A percentile compares a stretch with the other conserved stretches of the same genome.
Conservation (phyloP, 768 basidiomycete species). For the Coprinopsis strossmayeri region DNA sequence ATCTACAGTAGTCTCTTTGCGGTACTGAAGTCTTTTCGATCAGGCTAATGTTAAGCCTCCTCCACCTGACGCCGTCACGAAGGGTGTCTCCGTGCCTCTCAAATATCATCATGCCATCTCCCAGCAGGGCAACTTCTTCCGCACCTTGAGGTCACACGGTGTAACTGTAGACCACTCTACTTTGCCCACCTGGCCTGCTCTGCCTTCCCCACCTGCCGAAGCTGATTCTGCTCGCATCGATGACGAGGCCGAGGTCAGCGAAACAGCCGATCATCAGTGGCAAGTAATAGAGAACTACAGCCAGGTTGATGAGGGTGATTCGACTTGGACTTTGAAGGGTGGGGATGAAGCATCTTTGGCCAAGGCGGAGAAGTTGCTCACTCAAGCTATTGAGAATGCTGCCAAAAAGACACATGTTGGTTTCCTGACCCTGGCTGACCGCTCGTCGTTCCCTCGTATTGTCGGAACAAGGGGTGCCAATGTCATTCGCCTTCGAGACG, state of each 20-base stretch:
- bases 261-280: conserved; percentile 52
- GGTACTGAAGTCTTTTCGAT: not conserved
- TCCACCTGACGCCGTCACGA: conserved; percentile 45
- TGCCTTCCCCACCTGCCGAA: conserved; percentile 46
- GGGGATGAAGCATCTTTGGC: conserved; percentile 74
- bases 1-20: not conserved
- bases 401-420: conserved; percentile 72
- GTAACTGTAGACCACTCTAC: conserved; percentile 77
- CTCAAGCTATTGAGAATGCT: conserved; percentile 67
- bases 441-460: conserved; percentile 85
- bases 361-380: conserved; percentile 59
- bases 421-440: conserved; percentile 77
- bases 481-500: conserved; percentile 78
- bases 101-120: conserved; percentile 84
- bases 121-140: conserved; percentile 86
- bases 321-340: conserved; percentile 80
- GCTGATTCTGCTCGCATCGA: conserved; percentile 78
- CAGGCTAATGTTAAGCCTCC: conserved; percentile 51
- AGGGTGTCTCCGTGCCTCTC: conserved; percentile 65
- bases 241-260: conserved; percentile 48
- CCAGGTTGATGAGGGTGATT: conserved; percentile 76
- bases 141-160: conserved; percentile 73
- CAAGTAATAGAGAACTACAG: conserved; percentile 75
- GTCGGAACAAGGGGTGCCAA: conserved; percentile 91
- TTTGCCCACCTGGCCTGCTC: conserved; percentile 51